A percentile compares a stretch with the other conserved stretches of the same genome.
Conservation (phyloP, 495 filamentous ascomycete genomes). For the Penicillium parvum region DNA sequence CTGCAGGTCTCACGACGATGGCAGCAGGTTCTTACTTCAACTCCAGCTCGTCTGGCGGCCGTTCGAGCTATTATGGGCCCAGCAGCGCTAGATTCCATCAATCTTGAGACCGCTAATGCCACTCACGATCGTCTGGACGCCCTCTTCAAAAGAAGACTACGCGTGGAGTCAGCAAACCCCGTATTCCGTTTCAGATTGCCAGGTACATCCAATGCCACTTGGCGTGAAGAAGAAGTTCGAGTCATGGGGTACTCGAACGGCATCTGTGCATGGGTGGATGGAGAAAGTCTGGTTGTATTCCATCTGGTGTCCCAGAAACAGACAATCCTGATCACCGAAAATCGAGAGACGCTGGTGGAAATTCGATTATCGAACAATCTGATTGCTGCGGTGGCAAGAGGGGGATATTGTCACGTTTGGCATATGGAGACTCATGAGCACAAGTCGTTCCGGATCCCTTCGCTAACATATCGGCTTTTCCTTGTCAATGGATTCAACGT, state of each 20-base stretch:
- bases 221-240: not conserved
- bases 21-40: slow-evolving; percentile 26
- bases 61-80: slow-evolving; percentile 10
- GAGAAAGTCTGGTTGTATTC: slow-evolving; percentile 3
- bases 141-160: slow-evolving; percentile 16
- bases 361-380: slow-evolving; percentile 20
- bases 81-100: not conserved
- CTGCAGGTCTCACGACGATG: slow-evolving; percentile 32
- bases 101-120: not conserved
- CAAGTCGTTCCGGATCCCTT: slow-evolving; percentile 22
- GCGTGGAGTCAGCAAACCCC: slow-evolving; percentile 17
- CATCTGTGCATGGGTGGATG: slow-evolving; percentile 21
- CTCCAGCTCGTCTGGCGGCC: slow-evolving; percentile 10
- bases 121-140: not conserved
- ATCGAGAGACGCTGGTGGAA: slow-evolving; percentile 19
- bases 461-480: slow-evolving; percentile 1
- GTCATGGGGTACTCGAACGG: slow-evolving; percentile 21
- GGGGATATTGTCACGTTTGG: slow-evolving; percentile 31
- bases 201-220: not conserved
- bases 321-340: slow-evolving; percentile 19
- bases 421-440: slow-evolving; percentile 16
- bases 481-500: no score
- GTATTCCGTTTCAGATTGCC: slow-evolving; percentile 2
- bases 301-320: slow-evolving; percentile 6
- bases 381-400: slow-evolving; percentile 19